Base-by-base conservation (phyloP, 1,284 basidiomycete species). In the Amylostereum chailletii region DNA sequence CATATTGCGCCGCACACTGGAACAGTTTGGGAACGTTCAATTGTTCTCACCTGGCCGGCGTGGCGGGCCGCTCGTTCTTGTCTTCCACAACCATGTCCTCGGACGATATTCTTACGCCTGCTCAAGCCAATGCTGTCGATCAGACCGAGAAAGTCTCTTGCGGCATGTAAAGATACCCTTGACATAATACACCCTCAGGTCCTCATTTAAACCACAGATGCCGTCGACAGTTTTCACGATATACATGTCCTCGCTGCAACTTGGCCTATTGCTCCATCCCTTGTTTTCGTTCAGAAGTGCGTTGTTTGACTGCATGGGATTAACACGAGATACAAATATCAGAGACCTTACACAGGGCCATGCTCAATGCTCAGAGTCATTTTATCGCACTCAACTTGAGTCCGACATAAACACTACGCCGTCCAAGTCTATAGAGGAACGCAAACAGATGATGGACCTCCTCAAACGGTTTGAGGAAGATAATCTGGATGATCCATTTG, bases 231-330 rank as follows among this genome's bases (percentile, higher is more conserved):
- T 74, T 87, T 56, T 77, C 84, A 6, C 81, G 79, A 59, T 92
- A 92, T 62, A 83, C 80, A 0, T 92, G 89, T 56, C 84, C 90
- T 31, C 71, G 70, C 19, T 92, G 90, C 68, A 91, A 91, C 59
- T 66, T 86, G 10, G 76, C 76, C 0, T 91, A 91, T 58, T 92
- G 89, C 65, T 86, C 86, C 11, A 63, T 91, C 38, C 69, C 71
- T 9, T 92, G 89, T 63, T 92, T 88, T 65, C 79, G 83, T 34
- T 83, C 83, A 32, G 71, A 80, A 66, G 85, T 83, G 62, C 50
- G 75, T 63, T 8, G 37, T 45, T 48, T 46, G 30, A 26, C 8
- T 10, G 3, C 8, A 6, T 34, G 39, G n/a, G 37, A 27, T 34
- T 34, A 8, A 37, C 5, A 2, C 33, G 9, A 7, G 3, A 29